A percentile compares a stretch with the other conserved stretches of the same genome.
Conservation (phyloP, 495 filamentous ascomycete species). For the Aspergillus bertholletiae region DNA sequence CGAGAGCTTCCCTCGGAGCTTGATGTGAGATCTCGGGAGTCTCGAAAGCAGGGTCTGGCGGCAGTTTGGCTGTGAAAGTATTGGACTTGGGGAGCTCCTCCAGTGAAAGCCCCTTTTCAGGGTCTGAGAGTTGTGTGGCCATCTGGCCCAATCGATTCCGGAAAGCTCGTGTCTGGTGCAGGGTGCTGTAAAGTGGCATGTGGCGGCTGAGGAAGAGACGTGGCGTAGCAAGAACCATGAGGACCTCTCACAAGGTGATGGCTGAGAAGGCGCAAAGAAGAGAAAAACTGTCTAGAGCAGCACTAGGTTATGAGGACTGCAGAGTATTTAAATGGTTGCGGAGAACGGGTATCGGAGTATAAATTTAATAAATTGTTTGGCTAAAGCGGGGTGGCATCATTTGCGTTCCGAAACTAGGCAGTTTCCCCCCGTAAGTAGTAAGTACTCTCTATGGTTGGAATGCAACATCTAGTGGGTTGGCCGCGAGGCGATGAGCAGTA, state of each 20-base stretch:
- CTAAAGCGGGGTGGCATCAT: too few species aligned
- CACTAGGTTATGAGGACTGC: too few species aligned
- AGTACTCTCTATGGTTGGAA: too few species aligned
- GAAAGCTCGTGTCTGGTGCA: slow-evolving; percentile 14
- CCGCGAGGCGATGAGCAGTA: too few species aligned
- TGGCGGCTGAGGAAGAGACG: neutral
- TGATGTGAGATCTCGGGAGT: slow-evolving; percentile 76
- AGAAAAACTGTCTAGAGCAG: slow-evolving; percentile 1
- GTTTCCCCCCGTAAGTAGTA: too few species aligned
- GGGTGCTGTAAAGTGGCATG: slow-evolving; percentile 24
- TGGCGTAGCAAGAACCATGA: neutral
- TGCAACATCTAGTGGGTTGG: too few species aligned
- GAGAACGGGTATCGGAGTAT: too few species aligned
- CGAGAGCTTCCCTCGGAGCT: slow-evolving; percentile 70
- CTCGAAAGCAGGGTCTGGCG: slow-evolving; percentile 73
- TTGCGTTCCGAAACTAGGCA: too few species aligned
- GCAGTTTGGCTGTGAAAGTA: slow-evolving; percentile 74
- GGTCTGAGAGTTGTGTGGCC: slow-evolving; percentile 53
- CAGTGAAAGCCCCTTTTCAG: slow-evolving; percentile 50
- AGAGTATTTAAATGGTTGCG: too few species aligned
- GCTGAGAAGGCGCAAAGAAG: neutral
- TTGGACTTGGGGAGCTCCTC: slow-evolving; percentile 79
- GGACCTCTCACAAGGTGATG: neutral
- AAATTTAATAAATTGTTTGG: too few species aligned
- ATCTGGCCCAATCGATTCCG: slow-evolving; percentile 36